Evolutionary conservation across 306 rosid genomes (phyloP).

Genomic region (Quillaja saponaria): DNA sequence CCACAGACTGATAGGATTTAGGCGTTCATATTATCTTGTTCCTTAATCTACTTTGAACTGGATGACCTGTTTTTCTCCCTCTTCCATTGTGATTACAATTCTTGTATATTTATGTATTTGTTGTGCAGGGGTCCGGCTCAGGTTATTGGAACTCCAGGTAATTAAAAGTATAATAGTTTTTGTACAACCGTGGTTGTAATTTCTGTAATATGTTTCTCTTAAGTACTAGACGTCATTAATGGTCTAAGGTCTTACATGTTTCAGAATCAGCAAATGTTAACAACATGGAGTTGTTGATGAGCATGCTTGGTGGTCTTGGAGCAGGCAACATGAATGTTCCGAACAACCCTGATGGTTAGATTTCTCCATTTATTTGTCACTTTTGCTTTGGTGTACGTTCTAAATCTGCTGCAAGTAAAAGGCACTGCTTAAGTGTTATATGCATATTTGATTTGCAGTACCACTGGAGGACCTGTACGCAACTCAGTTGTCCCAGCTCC

Average conservation of each 20-base stretch:
- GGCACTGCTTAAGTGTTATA: neutral
- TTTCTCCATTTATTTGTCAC: neutral
- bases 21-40: too few species aligned
- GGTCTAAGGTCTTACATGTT: conserved; percentile 5
- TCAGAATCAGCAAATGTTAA: conserved; percentile 46
- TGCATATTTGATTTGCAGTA: conserved; percentile 26
- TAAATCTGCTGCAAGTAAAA: neutral
- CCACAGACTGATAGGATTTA: too few species aligned
- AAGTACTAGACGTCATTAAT: neutral
- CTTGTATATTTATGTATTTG: too few species aligned
- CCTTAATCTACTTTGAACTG: too few species aligned
- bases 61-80: too few species aligned
- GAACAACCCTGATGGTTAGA: conserved; percentile 51
- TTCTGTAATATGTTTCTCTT: neutral
- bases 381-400: too few species aligned
- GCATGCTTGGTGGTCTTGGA: conserved; percentile 69
- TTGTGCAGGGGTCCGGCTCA: conserved; percentile 46
- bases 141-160: conserved; percentile 53
- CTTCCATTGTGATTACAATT: too few species aligned
- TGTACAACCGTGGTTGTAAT: neutral
- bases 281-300: conserved; percentile 56
- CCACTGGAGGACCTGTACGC: conserved; percentile 64
- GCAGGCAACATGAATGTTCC: conserved; percentile 49
- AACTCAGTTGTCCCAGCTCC: conserved; percentile 61
- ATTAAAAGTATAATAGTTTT: neutral